A percentile compares a stretch with the other conserved stretches of the same genome.
phyloP scores from a whole-genome alignment of 2,329 filamentous ascomycete genomes.

The Calonectria pseudoturangicola region DNA sequence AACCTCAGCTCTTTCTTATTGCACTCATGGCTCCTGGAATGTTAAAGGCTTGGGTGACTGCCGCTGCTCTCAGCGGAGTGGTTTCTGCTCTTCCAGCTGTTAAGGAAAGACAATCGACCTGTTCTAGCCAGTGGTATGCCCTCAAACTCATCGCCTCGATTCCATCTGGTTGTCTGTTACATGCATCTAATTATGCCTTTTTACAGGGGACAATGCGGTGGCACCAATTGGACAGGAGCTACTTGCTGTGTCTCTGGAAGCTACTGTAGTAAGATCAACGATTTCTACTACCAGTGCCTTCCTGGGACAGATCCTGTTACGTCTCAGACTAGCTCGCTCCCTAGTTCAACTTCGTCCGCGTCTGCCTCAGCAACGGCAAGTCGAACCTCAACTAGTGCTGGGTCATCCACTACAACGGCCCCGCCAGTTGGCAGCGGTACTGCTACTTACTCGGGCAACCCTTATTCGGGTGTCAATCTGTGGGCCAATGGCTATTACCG shows the following conservation, averaged over 20 bases:
- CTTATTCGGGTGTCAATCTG: conserved; percentile 68
- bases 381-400: conserved; percentile 31
- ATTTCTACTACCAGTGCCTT: conserved; percentile 51
- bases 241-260: conserved; percentile 63
- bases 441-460: conserved; percentile 71
- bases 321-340: conserved; percentile 42
- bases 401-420: conserved; percentile 47
- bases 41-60: conserved; percentile 40
- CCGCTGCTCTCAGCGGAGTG: conserved; percentile 48
- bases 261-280: conserved; percentile 51
- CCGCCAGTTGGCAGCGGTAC: conserved; percentile 58
- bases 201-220: conserved; percentile 65
- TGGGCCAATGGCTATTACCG: conserved; percentile 74
- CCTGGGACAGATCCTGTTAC: conserved; percentile 41
- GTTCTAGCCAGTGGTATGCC: conserved; percentile 47
- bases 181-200: background rate
- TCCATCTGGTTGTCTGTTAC: accelerated
- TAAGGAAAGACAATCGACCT: conserved; percentile 58
- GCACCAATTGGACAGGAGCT: conserved; percentile 65
- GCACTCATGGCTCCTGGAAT: conserved; percentile 42
- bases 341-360: conserved; percentile 40
- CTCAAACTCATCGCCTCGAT: accelerated
- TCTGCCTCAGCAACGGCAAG: conserved; percentile 27
- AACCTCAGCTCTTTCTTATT: background rate
- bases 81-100: conserved; percentile 62